Evolutionary conservation across 2,329 filamentous ascomycete species (phyloP).

Genomic region (Neofusicoccum kwambonambiense): DNA sequence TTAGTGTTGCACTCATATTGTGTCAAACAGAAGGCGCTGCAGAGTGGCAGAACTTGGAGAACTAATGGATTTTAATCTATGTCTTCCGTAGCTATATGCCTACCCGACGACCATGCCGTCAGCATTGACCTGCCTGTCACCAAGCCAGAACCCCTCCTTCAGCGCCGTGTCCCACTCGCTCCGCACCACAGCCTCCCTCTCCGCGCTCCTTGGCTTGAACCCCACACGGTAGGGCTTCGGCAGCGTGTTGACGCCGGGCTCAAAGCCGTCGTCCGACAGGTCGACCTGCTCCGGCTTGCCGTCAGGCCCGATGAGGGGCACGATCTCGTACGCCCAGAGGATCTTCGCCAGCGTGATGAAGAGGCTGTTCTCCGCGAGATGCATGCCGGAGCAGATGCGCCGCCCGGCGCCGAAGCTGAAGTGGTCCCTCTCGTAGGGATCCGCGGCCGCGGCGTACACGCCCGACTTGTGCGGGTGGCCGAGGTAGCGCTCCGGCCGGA

Average conservation of each 20-base stretch:
- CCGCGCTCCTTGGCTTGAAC: slow-evolving; percentile 22
- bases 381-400: slow-evolving; percentile 8
- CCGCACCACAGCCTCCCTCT: slow-evolving; percentile 16
- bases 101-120: slow-evolving; percentile 24
- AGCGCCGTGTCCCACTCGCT: slow-evolving; percentile 25
- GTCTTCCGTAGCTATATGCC: too few relatives aligned
- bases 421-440: slow-evolving; percentile 32
- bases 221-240: slow-evolving; percentile 23
- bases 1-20: too few relatives aligned
- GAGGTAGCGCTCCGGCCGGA: background rate
- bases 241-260: slow-evolving; percentile 26
- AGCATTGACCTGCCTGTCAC: slow-evolving; percentile 31
- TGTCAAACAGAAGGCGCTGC: too few relatives aligned
- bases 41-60: too few relatives aligned
- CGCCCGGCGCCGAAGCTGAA: slow-evolving; percentile 33
- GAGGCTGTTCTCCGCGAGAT: slow-evolving; percentile 17
- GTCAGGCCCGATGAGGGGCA: slow-evolving; percentile 20
- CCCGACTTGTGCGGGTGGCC: slow-evolving; percentile 19
- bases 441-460: slow-evolving; percentile 31
- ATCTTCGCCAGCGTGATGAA: slow-evolving; percentile 15
- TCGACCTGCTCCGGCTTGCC: background rate
- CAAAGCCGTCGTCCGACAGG: slow-evolving; percentile 22
- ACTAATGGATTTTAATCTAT: too few relatives aligned
- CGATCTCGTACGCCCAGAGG: slow-evolving; percentile 19
- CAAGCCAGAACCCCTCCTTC: slow-evolving; percentile 17